Evolutionary conservation across 2,329 filamentous ascomycete genomes (phyloP), one percentile per base, ranked within the genome.

Genomic region (Pseudopyricularia javanii): DNA sequence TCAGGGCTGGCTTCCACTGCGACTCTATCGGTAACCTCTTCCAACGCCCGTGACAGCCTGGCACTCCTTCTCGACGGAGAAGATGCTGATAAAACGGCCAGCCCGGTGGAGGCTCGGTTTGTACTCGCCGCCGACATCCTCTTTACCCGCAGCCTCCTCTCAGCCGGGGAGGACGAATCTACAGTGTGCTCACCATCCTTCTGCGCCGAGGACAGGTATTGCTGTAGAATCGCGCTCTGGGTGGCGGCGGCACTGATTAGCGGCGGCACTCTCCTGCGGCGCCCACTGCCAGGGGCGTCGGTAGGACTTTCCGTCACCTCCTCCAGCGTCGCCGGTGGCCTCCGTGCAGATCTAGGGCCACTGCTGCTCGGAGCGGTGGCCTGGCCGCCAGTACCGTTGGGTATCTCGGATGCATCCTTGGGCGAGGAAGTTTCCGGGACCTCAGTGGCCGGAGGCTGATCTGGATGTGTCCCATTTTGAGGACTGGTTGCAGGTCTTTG

Each of bases 211-310:
- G 59, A 58, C 0, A 75, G 52, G 0, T 69, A 63, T 52, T 68
- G 64, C 47, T 74, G 71, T 15, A 79, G 60, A n/a, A 68, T 67
- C 0, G 66, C 55, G 0, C 58, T 60, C 3, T 60, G 59, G 2
- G 65, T 67, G 7, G 70, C 55, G 1, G 65, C 64, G 0, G 64
- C 66, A 33, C 62, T 64, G 7, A 65, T 59, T 14, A 61, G 64
- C 7, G 20, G 17, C 22, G 40, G 40, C 14, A 76, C 60, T 3
- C 61, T 68, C 26, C 71, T 69, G 49, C 76, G 66, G 8, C 70
- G 71, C 1, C 78, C 79, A 56, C 76, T 81, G 2, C 78, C 79
- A 1, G 78, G 79, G 14, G 76, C 77, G 57, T 75, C 63, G 8
- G 59, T 64, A 0, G 80, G 79, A 53, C 77, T 80, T 59, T 82